These are phyloP conservation scores for Pouteria campechiana DNA, from an alignment of 179 eudicot genomes.

Conservation along the genomic window DNA sequence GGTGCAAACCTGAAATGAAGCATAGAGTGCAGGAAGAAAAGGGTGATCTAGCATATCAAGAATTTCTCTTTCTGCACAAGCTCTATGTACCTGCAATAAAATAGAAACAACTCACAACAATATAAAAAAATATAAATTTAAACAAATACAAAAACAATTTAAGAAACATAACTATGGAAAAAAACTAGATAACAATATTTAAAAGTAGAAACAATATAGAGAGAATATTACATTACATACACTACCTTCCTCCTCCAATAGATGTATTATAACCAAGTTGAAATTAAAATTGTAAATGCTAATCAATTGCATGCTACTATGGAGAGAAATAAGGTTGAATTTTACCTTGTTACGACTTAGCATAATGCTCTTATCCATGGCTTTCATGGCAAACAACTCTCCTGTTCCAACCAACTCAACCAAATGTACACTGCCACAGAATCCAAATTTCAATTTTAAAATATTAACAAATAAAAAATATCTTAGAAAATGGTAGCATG, in stretches of 20 bases:
- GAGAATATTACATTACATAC: too few relatives aligned
- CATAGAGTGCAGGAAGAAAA: slow-evolving; percentile 96
- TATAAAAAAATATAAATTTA: background rate
- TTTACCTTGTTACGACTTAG: slow-evolving; percentile 88
- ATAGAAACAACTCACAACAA: slow-evolving; percentile 1
- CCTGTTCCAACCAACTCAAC: slow-evolving; percentile 82
- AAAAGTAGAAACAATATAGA: too few relatives aligned
- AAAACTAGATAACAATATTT: too few relatives aligned
- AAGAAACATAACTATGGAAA: too few relatives aligned
- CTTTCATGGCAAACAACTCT: slow-evolving; percentile 85
- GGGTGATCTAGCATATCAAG: slow-evolving; percentile 93
- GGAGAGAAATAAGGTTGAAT: background rate
- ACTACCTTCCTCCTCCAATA: too few relatives aligned
- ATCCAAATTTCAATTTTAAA: too few relatives aligned
- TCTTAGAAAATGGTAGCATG: too few relatives aligned
- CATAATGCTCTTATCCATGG: slow-evolving; percentile 92
- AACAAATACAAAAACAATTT: background rate
- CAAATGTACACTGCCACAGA: slow-evolving; percentile 74
- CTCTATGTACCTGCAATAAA: slow-evolving; percentile 79
- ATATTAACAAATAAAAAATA: too few relatives aligned
- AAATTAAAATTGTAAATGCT: too few relatives aligned
- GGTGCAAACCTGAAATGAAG: slow-evolving; percentile 91
- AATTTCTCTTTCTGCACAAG: slow-evolving; percentile 97
- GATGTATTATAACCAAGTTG: too few relatives aligned
- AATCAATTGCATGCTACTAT: too few relatives aligned